These are phyloP conservation scores for Rhodotorula diobovata DNA, from an alignment of 768 basidiomycete species.

Conservation along the genomic window DNA sequence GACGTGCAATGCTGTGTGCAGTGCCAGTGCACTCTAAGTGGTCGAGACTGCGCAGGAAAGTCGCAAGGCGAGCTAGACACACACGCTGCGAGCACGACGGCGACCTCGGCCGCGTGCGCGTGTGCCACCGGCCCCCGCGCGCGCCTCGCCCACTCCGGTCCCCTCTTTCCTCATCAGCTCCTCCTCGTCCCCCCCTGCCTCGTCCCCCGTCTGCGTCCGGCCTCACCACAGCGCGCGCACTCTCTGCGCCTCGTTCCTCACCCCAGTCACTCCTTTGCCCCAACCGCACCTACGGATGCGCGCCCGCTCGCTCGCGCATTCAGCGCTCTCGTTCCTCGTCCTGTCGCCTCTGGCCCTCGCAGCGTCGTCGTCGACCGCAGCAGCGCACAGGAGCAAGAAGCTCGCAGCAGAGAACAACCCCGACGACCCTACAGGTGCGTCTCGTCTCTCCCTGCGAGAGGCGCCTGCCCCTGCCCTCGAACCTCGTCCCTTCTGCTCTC, in stretches of 20 bases:
- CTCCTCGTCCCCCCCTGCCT: no score
- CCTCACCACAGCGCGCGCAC: no score
- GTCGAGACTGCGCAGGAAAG: no score
- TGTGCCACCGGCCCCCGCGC: no score
- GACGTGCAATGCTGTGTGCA: not conserved
- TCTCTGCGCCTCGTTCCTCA: not conserved
- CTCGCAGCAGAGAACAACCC: conserved; percentile 17
- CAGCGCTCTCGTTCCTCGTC: not conserved
- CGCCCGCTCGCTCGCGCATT: not conserved
- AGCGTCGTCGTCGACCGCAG: not conserved
- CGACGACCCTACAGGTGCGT: conserved; percentile 23
- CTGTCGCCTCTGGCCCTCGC: not conserved
- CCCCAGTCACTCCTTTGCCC: not conserved
- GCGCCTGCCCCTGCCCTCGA: not conserved
- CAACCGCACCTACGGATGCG: not conserved
- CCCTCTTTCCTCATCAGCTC: no score
- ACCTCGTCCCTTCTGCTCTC: no score
- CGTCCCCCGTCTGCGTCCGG: no score
- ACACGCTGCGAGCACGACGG: no score
- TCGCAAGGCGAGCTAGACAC: no score
- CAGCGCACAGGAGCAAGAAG: not conserved
- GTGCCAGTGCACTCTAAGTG: not conserved
- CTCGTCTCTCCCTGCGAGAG: not conserved
- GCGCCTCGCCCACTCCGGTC: no score
- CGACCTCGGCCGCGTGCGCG: no score